Evolutionary conservation across 805 yeast genomes (phyloP).

Genomic region (Geotrichum ghanense): DNA sequence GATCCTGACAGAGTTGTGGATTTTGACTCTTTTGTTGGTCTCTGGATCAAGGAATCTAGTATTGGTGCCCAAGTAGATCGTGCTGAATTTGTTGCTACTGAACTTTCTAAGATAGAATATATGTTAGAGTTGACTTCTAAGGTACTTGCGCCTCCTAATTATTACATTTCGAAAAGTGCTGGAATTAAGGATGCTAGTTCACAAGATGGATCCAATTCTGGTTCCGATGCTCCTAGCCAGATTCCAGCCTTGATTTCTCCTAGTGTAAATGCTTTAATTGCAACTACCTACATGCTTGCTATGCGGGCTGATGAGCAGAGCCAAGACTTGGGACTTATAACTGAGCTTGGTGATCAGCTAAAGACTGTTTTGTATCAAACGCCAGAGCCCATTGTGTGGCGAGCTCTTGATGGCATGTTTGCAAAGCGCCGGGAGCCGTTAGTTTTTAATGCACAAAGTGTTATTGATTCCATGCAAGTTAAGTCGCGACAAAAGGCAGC

Average conservation of each 20-base stretch:
- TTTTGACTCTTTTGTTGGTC: conserved; percentile 6
- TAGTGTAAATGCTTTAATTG: conserved; percentile 7
- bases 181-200: not conserved
- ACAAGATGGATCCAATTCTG: too few relatives aligned
- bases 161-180: conserved; percentile 4
- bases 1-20: conserved; percentile 7
- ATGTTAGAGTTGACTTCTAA: conserved; percentile 8
- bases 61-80: conserved; percentile 6
- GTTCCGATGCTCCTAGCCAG: too few relatives aligned
- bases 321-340: too few relatives aligned
- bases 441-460: conserved; percentile 3
- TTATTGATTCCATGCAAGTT: not conserved
- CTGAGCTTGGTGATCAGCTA: conserved; percentile 2
- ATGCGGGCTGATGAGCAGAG: not conserved
- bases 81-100: conserved; percentile 3
- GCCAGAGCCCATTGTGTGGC: conserved; percentile 10
- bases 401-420: conserved; percentile 10
- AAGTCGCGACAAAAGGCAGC: not conserved
- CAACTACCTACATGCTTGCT: conserved; percentile 2
- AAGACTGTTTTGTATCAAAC: conserved; percentile 7
- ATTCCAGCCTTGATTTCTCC: conserved; percentile 10
- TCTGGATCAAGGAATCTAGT: conserved; percentile 8
- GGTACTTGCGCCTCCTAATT: conserved; percentile 7
- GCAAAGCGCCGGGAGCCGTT: conserved; percentile 6
- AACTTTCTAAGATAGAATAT: conserved; percentile 6